Conservation (phyloP, 2,329 filamentous ascomycete species). For the Lizonia empirigonia region DNA sequence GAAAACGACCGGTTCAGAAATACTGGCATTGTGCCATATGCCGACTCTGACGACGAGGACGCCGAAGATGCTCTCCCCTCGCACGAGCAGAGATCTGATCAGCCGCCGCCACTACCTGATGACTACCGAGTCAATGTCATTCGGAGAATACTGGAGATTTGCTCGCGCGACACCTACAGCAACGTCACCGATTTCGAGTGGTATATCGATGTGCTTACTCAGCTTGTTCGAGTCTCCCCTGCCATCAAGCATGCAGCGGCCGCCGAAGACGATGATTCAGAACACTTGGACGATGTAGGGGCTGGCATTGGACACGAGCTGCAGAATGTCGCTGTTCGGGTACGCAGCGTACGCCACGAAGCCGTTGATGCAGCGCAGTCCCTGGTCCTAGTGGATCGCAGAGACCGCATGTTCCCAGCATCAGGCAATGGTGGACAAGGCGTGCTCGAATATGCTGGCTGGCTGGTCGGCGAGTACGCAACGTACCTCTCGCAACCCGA, state of each 20-base stretch:
- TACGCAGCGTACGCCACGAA: conserved; percentile 78
- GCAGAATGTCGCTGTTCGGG: conserved; percentile 88
- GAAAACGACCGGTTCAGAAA: conserved; percentile 54
- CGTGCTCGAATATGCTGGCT: conserved; percentile 76
- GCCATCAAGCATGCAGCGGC: conserved; percentile 48
- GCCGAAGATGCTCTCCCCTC: conserved; percentile 61
- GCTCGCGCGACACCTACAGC: conserved; percentile 83
- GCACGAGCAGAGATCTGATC: conserved; percentile 55
- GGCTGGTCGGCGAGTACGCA: conserved; percentile 89
- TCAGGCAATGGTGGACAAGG: conserved; percentile 60
- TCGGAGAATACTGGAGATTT: conserved; percentile 82
- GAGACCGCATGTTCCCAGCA: conserved; percentile 61
- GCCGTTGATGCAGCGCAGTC: conserved; percentile 83
- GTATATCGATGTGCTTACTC: conserved; percentile 90
- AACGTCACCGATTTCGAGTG: conserved; percentile 92
- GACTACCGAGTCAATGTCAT: conserved; percentile 88
- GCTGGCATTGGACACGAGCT: conserved; percentile 82
- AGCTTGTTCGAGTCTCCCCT: conserved; percentile 74
- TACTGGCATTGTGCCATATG: conserved; percentile 54
- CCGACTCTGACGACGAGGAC: conserved; percentile 64
- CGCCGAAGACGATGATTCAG: conserved; percentile 37
- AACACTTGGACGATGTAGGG: conserved; percentile 57
- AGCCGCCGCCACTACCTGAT: conserved; percentile 71
- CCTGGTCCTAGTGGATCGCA: conserved; percentile 68
- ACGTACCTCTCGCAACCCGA: conserved; percentile 72